Evolutionary conservation across 768 basidiomycete species (phyloP).

Genomic region (Termitomyces sp.): DNA sequence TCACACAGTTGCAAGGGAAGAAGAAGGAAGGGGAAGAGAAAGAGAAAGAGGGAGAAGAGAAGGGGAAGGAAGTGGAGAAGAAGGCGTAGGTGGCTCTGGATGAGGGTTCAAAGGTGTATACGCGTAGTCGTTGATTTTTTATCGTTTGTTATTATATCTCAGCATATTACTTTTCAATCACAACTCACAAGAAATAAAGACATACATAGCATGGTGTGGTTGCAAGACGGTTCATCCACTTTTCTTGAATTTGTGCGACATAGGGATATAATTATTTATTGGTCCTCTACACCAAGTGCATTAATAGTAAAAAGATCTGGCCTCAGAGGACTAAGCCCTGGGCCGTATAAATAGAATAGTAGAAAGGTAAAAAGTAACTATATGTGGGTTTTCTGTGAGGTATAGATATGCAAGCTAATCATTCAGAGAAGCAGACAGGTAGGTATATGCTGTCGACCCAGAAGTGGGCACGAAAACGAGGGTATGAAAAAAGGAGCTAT

Average conservation of each 20-base stretch:
- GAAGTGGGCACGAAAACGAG: not conserved
- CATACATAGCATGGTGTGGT: not conserved
- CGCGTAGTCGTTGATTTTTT: not conserved
- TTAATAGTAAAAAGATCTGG: too few species aligned
- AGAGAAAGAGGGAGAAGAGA: not conserved
- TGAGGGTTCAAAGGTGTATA: not conserved
- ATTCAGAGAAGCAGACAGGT: not conserved
- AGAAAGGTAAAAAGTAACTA: not conserved
- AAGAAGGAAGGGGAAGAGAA: constrained; percentile 5
- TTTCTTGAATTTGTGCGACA: not conserved
- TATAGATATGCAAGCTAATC: not conserved
- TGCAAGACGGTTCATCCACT: not conserved
- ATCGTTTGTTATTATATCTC: not conserved
- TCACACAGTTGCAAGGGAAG: constrained; percentile 28
- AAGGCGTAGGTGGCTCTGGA: not conserved
- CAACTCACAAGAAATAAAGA: constrained; percentile 2
- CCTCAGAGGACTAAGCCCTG: too few species aligned
- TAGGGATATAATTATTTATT: too few species aligned
- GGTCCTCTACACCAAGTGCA: too few species aligned
- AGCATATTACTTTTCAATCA: constrained; percentile 1
- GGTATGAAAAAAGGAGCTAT: not conserved
- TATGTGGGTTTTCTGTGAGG: not conserved
- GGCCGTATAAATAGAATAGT: not conserved
- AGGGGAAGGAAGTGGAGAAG: not conserved
- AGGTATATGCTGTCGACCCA: not conserved